These are phyloP conservation scores for Streptanthus diversifolius DNA, from an alignment of 345 rosid genomes.

Conservation along the genomic window DNA sequence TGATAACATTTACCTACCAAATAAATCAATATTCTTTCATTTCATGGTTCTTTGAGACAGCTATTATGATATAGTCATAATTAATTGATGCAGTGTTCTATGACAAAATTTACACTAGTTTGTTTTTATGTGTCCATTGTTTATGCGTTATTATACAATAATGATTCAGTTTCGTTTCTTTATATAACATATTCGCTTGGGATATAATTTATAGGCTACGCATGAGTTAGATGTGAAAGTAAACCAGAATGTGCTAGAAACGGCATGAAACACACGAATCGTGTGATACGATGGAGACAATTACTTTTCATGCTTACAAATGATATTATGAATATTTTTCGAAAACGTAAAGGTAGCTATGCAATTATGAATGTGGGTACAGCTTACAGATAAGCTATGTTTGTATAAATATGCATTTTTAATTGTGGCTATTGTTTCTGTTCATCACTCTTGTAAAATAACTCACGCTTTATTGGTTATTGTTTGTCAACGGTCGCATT, in stretches of 20 bases:
- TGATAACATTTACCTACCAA: neutral
- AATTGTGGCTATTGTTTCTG: neutral
- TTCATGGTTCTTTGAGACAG: neutral
- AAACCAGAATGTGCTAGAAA: conserved; percentile 5
- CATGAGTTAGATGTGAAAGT: neutral
- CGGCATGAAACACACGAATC: neutral
- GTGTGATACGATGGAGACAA: conserved; percentile 13
- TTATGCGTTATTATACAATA: neutral
- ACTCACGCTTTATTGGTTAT: conserved; percentile 12
- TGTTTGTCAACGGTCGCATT: conserved; percentile 21
- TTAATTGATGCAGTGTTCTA: neutral
- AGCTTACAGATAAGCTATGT: neutral
- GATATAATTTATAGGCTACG: neutral
- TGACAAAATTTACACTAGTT: neutral
- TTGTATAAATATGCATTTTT: neutral
- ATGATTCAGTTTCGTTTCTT: neutral
- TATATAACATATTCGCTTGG: neutral
- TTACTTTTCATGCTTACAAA: neutral
- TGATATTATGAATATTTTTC: neutral
- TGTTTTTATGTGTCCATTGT: neutral
- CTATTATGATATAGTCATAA: neutral
- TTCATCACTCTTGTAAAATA: neutral
- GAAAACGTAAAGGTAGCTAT: neutral
- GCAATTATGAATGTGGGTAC: conserved; percentile 2
- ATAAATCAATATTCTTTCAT: neutral